These are phyloP conservation scores for Sutorius australiensis DNA, from an alignment of 768 basidiomycete species.

Conservation along the genomic window DNA sequence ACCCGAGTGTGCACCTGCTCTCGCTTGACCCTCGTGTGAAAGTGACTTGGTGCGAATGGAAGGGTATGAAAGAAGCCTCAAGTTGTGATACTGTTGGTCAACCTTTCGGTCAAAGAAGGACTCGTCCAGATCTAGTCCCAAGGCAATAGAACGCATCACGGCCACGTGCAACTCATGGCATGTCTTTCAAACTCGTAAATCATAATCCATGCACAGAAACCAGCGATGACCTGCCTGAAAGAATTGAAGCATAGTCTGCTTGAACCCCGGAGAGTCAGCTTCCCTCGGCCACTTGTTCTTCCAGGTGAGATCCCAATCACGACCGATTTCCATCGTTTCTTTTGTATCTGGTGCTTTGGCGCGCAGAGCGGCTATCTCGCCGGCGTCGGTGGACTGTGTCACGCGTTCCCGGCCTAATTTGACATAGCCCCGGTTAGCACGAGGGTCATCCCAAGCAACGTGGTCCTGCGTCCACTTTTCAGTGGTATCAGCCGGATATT, in stretches of 20 bases:
- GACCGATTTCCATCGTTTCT: constrained; percentile 87
- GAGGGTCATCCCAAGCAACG: constrained; percentile 81
- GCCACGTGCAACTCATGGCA: constrained; percentile 72
- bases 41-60: constrained; percentile 60
- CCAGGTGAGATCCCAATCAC: constrained; percentile 76
- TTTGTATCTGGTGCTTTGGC: constrained; percentile 75
- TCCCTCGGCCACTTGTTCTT: constrained; percentile 80
- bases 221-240: constrained; percentile 46
- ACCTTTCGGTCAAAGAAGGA: constrained; percentile 73
- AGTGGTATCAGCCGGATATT: neutral
- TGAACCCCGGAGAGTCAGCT: constrained; percentile 60
- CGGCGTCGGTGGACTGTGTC: constrained; percentile 64
- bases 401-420: constrained; percentile 77
- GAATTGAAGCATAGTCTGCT: constrained; percentile 69
- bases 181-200: constrained; percentile 38
- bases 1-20: constrained; percentile 83
- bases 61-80: constrained; percentile 79
- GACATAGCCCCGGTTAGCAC: constrained; percentile 84
- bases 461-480: constrained; percentile 38
- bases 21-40: constrained; percentile 61
- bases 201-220: neutral
- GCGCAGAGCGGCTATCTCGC: constrained; percentile 73
- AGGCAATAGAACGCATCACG: constrained; percentile 83
- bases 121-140: constrained; percentile 73
- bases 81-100: constrained; percentile 74